Evolutionary conservation across 495 filamentous ascomycete genomes (phyloP), one percentile per base, ranked within the genome.

Genomic region (Penicillium coprophilum): DNA sequence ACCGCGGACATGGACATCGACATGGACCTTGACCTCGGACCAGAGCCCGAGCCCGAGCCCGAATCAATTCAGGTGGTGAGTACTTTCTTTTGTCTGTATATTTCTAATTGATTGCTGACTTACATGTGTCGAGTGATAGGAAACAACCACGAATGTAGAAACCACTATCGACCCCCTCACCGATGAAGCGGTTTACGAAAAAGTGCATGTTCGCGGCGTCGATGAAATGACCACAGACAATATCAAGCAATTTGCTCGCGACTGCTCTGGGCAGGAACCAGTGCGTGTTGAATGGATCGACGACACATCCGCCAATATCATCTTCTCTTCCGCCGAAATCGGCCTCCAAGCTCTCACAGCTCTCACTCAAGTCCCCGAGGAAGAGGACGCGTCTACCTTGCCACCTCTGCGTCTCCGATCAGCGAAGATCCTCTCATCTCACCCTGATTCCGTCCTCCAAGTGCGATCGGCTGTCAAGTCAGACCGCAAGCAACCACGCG

Each of bases 231-330:
- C 83, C 15, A 91, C 91, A 8, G 77, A 83, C 21, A 81, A 96
- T 53, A 85, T 96, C 60, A 84, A 86, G 59, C 69, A 76, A 57
- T 97, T 88, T 61, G 80, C 87, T 2, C 50, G 67, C 5, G 82
- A 89, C 50, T 82, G 92, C 68, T 89, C 84, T 63, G 63, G 79
- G 13, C 59, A 70, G 4, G 73, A 81, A 13, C 80, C 87, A 28
- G 66, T 75, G 21, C 81, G 82, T 19, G 74, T 97, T 60, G 90
- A 97, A 71, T 98, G 94, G 94, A 92, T 98, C 58, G 88, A 98
- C 63, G 94, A 98, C 68, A 87, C 83, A 17, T 94, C 92, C 0
- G 90, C 91, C 56, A 97, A 96, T 61, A 68, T 96, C 31, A 66
- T 93, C 41, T 98, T 91, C 76, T 76, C 80, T 27, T 81, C 78